Evolutionary conservation across 768 basidiomycete species (phyloP).

Genomic region (Myochromella boudieri): DNA sequence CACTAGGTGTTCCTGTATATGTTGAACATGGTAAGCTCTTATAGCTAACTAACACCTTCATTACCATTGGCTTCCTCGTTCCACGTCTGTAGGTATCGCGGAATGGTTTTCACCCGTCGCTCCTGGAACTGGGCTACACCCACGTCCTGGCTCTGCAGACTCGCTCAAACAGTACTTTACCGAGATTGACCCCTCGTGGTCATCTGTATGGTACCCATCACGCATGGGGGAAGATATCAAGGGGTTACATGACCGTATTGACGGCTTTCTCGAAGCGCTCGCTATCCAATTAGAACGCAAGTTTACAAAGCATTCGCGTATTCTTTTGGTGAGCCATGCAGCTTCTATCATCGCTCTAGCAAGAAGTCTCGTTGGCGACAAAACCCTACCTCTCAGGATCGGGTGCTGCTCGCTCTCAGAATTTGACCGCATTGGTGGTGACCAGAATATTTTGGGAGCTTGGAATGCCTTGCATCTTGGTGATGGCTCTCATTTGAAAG

Average conservation of each 20-base stretch:
- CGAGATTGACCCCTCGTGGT: slow-evolving; percentile 64
- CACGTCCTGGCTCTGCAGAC: slow-evolving; percentile 61
- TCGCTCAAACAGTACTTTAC: slow-evolving; percentile 56
- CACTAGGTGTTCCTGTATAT: slow-evolving; percentile 66
- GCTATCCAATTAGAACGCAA: slow-evolving; percentile 48
- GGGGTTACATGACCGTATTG: slow-evolving; percentile 60
- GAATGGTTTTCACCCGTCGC: slow-evolving; percentile 81
- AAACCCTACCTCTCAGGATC: slow-evolving; percentile 52
- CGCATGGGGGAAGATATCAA: slow-evolving; percentile 71
- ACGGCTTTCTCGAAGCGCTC: slow-evolving; percentile 51
- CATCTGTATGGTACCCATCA: slow-evolving; percentile 64
- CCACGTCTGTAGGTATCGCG: slow-evolving; percentile 47
- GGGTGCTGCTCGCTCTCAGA: slow-evolving; percentile 79
- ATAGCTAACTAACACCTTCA: neutral
- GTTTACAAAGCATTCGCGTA: slow-evolving; percentile 41
- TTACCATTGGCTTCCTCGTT: neutral
- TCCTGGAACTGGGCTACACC: slow-evolving; percentile 71
- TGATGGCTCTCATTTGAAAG: slow-evolving; percentile 57
- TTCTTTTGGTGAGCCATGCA: slow-evolving; percentile 73
- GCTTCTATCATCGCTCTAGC: slow-evolving; percentile 71
- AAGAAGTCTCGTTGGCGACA: slow-evolving; percentile 55
- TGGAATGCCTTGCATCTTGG: slow-evolving; percentile 53
- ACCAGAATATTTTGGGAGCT: slow-evolving; percentile 29
- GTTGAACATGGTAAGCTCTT: slow-evolving; percentile 70
- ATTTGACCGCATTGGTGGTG: slow-evolving; percentile 36